A percentile compares a stretch with the other conserved stretches of the same genome.
phyloP scores from a whole-genome alignment of 148 eudicot genomes.

The Pouteria glomerata region DNA sequence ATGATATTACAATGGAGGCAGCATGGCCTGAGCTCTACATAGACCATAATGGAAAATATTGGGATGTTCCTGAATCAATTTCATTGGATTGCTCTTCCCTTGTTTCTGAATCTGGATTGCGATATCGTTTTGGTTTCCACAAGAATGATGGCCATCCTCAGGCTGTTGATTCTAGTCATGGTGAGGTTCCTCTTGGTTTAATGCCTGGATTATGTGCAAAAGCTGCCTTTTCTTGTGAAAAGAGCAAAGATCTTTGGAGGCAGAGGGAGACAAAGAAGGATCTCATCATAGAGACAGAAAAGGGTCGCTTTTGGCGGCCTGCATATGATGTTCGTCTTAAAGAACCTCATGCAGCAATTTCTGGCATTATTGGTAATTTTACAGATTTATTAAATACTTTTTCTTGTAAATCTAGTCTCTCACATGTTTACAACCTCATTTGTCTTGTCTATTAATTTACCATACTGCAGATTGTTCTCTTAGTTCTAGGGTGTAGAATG shows the following conservation, averaged over 20 bases:
- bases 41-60: slow-evolving; percentile 70
- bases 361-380: slow-evolving; percentile 64
- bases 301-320: slow-evolving; percentile 40
- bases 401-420: neutral
- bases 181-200: slow-evolving; percentile 49
- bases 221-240: slow-evolving; percentile 76
- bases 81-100: slow-evolving; percentile 69
- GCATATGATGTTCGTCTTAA: slow-evolving; percentile 72
- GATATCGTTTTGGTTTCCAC: slow-evolving; percentile 73
- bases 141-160: slow-evolving; percentile 61
- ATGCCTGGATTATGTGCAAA: slow-evolving; percentile 74
- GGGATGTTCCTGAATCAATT: slow-evolving; percentile 81
- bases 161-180: slow-evolving; percentile 34
- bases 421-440: neutral
- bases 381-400: neutral
- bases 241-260: slow-evolving; percentile 78
- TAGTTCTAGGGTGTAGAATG: neutral
- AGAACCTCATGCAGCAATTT: slow-evolving; percentile 75
- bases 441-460: too few species aligned
- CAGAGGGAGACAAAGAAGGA: slow-evolving; percentile 59
- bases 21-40: slow-evolving; percentile 81
- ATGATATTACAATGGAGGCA: slow-evolving; percentile 71
- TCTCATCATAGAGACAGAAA: slow-evolving; percentile 29
- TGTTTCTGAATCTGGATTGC: slow-evolving; percentile 62
- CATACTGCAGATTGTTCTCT: neutral